Percentiles rank a stretch among this genome's conserved stretches.
Evolutionary conservation across 495 filamentous ascomycete genomes (phyloP).

Genomic region (Penicillium pulvis): DNA sequence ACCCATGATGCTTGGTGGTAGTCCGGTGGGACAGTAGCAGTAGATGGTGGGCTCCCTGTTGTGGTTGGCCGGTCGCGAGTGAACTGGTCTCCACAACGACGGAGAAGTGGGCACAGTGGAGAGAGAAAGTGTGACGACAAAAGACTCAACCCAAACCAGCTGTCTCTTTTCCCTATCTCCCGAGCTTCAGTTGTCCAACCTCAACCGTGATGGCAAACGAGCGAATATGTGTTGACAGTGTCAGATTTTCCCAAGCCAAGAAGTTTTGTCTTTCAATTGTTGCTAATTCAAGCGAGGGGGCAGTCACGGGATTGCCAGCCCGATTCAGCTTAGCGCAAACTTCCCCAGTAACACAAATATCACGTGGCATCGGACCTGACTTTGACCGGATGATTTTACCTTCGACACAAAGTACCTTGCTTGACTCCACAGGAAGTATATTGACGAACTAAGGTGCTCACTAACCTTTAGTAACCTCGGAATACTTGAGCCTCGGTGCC

Average conservation of each 20-base stretch:
- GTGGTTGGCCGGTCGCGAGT: conserved; percentile 27
- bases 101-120: conserved; percentile 27
- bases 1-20: conserved; percentile 61
- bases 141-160: conserved; percentile 1
- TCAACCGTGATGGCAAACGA: conserved; percentile 6
- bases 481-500: conserved; percentile 3
- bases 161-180: conserved; percentile 6
- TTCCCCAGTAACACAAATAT: conserved; percentile 1
- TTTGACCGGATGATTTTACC: neutral
- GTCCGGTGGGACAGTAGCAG: conserved; percentile 23
- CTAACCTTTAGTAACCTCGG: neutral
- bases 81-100: conserved; percentile 35
- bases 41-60: conserved; percentile 24
- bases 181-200: conserved; percentile 7
- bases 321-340: neutral
- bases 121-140: conserved; percentile 21
- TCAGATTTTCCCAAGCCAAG: neutral
- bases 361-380: neutral
- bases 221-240: neutral
- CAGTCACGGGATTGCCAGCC: neutral
- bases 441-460: neutral
- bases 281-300: conserved; percentile 7
- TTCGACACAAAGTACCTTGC: neutral
- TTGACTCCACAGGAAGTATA: conserved; percentile 1
- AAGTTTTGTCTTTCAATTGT: conserved; percentile 8